Conservation (phyloP, 805 yeast genomes). For the Yarrowia divulgata region DNA sequence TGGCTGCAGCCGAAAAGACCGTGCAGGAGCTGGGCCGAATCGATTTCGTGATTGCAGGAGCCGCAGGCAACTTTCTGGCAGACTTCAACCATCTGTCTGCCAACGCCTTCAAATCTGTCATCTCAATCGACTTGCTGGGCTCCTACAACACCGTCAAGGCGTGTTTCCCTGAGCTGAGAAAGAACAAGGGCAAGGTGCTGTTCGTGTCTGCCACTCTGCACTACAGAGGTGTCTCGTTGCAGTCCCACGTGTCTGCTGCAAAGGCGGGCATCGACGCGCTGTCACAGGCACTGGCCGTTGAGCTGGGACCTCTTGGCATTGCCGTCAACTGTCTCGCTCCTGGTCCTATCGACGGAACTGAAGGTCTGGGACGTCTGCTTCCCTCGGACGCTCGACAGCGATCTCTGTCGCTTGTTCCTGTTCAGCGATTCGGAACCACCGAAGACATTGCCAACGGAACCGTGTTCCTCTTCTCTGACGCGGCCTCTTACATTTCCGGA, state of each 20-base stretch:
- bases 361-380: slow-evolving; percentile 74
- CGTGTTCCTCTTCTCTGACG: slow-evolving; percentile 80
- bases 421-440: slow-evolving; percentile 62
- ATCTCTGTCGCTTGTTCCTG: slow-evolving; percentile 55
- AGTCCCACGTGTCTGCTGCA: slow-evolving; percentile 90
- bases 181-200: slow-evolving; percentile 73
- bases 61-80: slow-evolving; percentile 91
- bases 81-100: slow-evolving; percentile 79
- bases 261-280: slow-evolving; percentile 95
- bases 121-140: slow-evolving; percentile 86
- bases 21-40: slow-evolving; percentile 75
- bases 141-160: slow-evolving; percentile 91
- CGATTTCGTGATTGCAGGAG: slow-evolving; percentile 91
- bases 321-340: slow-evolving; percentile 89
- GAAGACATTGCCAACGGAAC: slow-evolving; percentile 89
- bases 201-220: slow-evolving; percentile 91
- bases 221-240: slow-evolving; percentile 86
- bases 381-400: slow-evolving; percentile 54
- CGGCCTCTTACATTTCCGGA: slow-evolving; percentile 80
- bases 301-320: slow-evolving; percentile 87
- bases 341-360: slow-evolving; percentile 87
- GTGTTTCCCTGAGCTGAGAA: slow-evolving; percentile 65
- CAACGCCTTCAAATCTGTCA: slow-evolving; percentile 87
- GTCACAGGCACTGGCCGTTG: slow-evolving; percentile 83
- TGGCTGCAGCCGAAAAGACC: slow-evolving; percentile 68